Conservation (phyloP, 2,329 filamentous ascomycete genomes). For the Aureobasidium sp. region DNA sequence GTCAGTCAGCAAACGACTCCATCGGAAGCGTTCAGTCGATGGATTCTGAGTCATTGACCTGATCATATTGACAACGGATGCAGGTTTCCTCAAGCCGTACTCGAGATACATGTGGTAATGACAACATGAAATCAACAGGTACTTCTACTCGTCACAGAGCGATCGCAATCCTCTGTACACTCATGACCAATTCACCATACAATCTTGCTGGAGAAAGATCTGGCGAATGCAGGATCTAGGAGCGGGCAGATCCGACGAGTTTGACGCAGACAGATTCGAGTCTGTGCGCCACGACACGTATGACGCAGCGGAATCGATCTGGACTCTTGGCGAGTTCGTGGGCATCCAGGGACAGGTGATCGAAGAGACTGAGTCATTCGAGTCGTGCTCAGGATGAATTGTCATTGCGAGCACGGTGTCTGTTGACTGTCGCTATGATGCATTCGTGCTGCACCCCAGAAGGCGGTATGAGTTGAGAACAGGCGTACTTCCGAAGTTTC, state of each 20-base stretch:
- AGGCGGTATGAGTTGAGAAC: neutral
- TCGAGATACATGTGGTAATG: no score
- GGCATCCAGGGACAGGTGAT: neutral
- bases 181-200: neutral
- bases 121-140: neutral
- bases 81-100: neutral
- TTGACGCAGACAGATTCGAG: neutral
- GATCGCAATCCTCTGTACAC: neutral
- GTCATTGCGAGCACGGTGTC: neutral
- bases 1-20: neutral
- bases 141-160: neutral
- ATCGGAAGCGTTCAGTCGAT: neutral
- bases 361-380: neutral
- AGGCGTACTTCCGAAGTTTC: neutral
- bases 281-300: neutral
- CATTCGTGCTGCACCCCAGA: neutral
- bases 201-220: neutral
- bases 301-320: neutral
- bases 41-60: neutral
- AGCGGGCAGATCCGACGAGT: neutral
- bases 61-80: neutral
- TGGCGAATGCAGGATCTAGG: neutral
- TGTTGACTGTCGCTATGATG: neutral
- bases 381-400: neutral
- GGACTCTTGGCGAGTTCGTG: neutral